Evolutionary conservation across 106 monocot genomes (phyloP), one percentile per base, ranked within the genome.

Genomic region (Dendrobium nobile): DNA sequence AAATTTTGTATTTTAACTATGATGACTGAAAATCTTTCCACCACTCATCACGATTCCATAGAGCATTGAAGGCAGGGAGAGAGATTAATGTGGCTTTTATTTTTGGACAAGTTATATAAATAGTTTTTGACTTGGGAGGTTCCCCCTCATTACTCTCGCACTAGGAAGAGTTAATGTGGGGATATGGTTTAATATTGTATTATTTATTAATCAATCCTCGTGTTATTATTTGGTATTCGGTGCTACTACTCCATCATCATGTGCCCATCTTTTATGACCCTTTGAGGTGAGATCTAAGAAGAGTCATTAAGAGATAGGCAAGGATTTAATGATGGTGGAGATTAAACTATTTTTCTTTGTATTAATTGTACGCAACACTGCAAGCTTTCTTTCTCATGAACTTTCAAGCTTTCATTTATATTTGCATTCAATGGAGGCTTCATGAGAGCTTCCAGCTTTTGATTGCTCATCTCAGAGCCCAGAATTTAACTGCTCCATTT

Each of bases 31-130:
- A 37, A 59, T 7, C 72, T 74, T 27, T 82, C 81, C 75, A 82
- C 58, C 81, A 41, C 75, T 75, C 58, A 44, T 82, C 81, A 82
- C 81, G 81, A 75, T 76, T 82, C 81, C 59, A 73, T 8, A 17
- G 59, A 28, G 81, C 75, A 75, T 81, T 82, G 61, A 75, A 82
- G 75, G 56, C 43, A 75, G 19, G 73, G 80, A 68, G 78, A 81
- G 41, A 81, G 54, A 73, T 81, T 81, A 73, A 73, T 81, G 67
- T 48, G 20, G 80, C 80, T 74, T 81, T 73, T 22, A 61, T n/a
- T 22, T 61, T 61, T 4, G 22, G 61, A 33, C 33, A 13, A 70
- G 3, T 70, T 31, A 37, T 16, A 70, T 70, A 70, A 70, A 47
- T 80, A 17, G 47, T 56, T 56, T 81, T 81, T 73, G 74, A 73